Percentiles rank a stretch among this genome's conserved stretches.
Conservation (phyloP, 1,139 yeast genomes). For the Suhomyces ambrosiae region DNA sequence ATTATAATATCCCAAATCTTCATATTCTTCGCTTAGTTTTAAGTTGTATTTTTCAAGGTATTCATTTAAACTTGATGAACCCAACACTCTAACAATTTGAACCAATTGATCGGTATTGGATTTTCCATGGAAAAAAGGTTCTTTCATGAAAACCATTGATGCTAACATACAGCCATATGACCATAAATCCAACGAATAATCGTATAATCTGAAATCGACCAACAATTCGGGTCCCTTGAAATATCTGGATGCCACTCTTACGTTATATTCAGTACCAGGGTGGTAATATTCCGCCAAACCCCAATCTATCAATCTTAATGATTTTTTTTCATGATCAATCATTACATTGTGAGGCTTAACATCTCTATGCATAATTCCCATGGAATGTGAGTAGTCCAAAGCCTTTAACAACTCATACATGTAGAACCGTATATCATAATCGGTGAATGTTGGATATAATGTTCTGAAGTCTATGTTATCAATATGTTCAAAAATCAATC, state of each 20-base stretch:
- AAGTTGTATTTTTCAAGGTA: slow-evolving; percentile 79
- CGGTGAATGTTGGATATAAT: slow-evolving; percentile 86
- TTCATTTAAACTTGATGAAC: slow-evolving; percentile 77
- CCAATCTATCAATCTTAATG: slow-evolving; percentile 92
- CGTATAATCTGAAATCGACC: slow-evolving; percentile 92
- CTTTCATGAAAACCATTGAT: slow-evolving; percentile 93
- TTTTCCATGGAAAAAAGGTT: slow-evolving; percentile 96
- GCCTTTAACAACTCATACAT: slow-evolving; percentile 89
- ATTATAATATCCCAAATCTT: slow-evolving; percentile 76
- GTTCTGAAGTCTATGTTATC: slow-evolving; percentile 89
- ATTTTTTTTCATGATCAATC: slow-evolving; percentile 84
- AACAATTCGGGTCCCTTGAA: slow-evolving; percentile 97
- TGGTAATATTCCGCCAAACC: slow-evolving; percentile 98
- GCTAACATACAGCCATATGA: slow-evolving; percentile 97
- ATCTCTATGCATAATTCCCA: slow-evolving; percentile 98
- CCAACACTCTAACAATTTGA: slow-evolving; percentile 90
- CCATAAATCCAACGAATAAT: slow-evolving; percentile 95
- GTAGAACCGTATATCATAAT: slow-evolving; percentile 81
- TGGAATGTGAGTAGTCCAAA: slow-evolving; percentile 89
- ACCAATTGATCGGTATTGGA: slow-evolving; percentile 96
- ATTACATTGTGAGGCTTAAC: slow-evolving; percentile 98
- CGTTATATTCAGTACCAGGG: slow-evolving; percentile 91
- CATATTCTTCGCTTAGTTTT: slow-evolving; percentile 77
- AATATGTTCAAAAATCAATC: slow-evolving; percentile 87
- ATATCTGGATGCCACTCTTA: slow-evolving; percentile 96